Base-by-base conservation (phyloP, 139 green algal genomes). In the Closterium sp. region DNA sequence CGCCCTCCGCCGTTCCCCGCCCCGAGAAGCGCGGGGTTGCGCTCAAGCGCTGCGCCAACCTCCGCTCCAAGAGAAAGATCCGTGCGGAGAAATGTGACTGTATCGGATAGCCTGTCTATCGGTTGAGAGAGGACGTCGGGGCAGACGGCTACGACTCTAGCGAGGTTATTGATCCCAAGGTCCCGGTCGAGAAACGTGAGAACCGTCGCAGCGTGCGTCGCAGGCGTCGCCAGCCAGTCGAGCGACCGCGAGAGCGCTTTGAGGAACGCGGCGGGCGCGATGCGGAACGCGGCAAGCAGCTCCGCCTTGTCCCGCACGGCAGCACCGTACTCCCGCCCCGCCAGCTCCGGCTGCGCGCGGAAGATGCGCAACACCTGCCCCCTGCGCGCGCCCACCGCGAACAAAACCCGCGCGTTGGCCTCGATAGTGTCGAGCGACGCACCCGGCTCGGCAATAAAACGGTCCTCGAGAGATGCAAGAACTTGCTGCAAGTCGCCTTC, bases 301-400 rank as follows among this genome's bases (percentile, higher is more conserved):
- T 32, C 81, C 25, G 81, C 81, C n/a, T 34, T 32, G 5, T 32
- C 81, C 81, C n/a, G n/a, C 81, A 33, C 30, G n/a, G n/a, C 81
- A 8, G n/a, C 23, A 8, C n/a, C 81, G 81, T 34, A 34, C n/a
- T 33, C 30, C n/a, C 81, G 3, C 81, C 81, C n/a, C 81, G 30
- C n/a, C 5, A 86, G 81, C 81, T 86, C n/a, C 81, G 81, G 81
- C 81, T 86, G 81, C 81, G n/a, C n/a, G n/a, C n/a, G n/a, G n/a
- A 33, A 32, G n/a, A 86, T 86, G n/a, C 81, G n/a, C 81, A 86
- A 33, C 81, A 86, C 81, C 81, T 86, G 81, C 81, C 81, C n/a
- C 81, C 81, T 32, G n/a, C 81, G 81, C 81, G 81, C 81, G 81
- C 81, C 81, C 28, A 86, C n/a, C 81, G 81, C 81, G 5, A 86